Conservation (phyloP, 371 early-diverging fungal species). For the Smittium culicis region DNA sequence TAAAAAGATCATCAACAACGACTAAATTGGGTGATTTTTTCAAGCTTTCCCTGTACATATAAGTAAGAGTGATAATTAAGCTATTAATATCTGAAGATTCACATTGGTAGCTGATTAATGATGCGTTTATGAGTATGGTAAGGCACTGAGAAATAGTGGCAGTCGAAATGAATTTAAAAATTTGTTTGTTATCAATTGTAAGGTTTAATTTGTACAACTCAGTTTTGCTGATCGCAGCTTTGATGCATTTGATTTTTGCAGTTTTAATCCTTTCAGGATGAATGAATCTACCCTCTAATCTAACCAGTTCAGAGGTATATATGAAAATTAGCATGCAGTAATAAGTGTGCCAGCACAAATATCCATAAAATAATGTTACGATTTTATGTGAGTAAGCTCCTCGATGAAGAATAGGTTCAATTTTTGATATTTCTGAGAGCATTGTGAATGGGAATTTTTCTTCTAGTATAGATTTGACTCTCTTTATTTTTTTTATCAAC, state of each 20-base stretch:
- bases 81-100: background rate
- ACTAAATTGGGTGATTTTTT: background rate
- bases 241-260: background rate
- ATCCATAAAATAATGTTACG: background rate
- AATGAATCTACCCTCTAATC: background rate
- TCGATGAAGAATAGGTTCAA: background rate
- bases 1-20: background rate
- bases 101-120: background rate
- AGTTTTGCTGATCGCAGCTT: background rate
- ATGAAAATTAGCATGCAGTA: background rate
- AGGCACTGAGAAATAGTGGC: background rate
- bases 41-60: background rate
- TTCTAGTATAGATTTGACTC: background rate
- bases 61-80: background rate
- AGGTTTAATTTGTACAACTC: background rate
- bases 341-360: background rate
- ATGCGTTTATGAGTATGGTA: background rate
- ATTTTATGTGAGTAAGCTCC: background rate
- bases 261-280: slow-evolving; percentile 1
- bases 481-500: background rate
- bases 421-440: background rate
- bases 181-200: background rate
- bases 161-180: background rate
- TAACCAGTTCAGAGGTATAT: background rate
- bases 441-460: background rate